Percentiles rank a stretch among this genome's conserved stretches.
These are phyloP conservation scores for Capsicum rhomboideum DNA, from an alignment of 257 asterid species.

Conservation along the genomic window DNA sequence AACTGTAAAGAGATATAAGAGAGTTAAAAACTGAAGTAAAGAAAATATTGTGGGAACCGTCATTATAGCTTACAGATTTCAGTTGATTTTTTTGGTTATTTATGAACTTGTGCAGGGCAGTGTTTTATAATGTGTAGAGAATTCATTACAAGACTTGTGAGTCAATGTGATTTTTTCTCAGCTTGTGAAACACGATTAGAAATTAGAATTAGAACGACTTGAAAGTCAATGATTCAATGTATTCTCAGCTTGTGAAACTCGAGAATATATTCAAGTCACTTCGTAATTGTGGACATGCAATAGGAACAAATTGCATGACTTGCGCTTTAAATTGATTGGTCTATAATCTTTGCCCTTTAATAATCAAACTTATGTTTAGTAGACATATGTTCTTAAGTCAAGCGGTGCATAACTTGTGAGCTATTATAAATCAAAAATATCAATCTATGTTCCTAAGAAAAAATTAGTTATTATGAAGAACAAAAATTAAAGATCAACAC, in stretches of 20 bases:
- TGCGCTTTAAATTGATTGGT: neutral
- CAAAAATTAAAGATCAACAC: too few species aligned
- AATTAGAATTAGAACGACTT: too few species aligned
- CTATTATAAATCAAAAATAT: too few species aligned
- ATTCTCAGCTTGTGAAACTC: too few species aligned
- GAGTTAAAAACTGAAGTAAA: neutral
- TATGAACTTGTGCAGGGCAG: neutral
- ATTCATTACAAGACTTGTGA: neutral
- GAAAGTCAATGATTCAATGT: neutral
- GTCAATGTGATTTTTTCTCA: neutral
- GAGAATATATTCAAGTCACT: neutral
- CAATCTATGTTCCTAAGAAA: too few species aligned
- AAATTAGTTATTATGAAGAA: too few species aligned
- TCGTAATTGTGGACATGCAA: neutral
- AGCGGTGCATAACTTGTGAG: neutral
- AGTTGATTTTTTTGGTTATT: neutral
- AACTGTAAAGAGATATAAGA: neutral
- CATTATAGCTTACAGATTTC: neutral
- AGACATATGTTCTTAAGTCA: neutral
- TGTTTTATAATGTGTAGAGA: neutral
- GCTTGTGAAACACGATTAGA: neutral
- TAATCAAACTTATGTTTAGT: neutral
- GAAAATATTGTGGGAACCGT: neutral
- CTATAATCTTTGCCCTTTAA: neutral
- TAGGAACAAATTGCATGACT: neutral